Base-by-base conservation (phyloP, 805 yeast genomes). In the Dipodascus albidus region DNA sequence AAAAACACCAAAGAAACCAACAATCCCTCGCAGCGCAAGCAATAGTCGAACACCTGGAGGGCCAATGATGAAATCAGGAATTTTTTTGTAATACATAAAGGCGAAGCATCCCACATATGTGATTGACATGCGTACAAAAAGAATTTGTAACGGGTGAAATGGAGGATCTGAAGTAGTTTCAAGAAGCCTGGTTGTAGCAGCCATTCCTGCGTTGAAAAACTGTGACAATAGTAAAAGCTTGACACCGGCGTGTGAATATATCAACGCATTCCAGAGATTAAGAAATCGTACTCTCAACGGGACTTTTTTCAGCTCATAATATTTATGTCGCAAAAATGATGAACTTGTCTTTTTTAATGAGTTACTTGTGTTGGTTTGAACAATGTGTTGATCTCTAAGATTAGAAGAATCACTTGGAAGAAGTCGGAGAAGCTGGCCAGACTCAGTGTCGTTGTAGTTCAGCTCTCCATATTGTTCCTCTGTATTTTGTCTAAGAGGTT, bases 1-100 rank as follows among this genome's bases (percentile, higher is more conserved):
- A 62, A 83, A 83, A 3, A 88, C 95, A 2, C 96, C 95, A 54
- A 84, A 65, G 60, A 82, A 86, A 3, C 97, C 97, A 15, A 80
- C 73, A 1, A 75, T 50, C 0, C 96, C 96, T 56, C 96, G 72
- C 2, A 77, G 49, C 0, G 79, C 63, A 54, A 88, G 68, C 60
- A 78, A 72, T 51, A 65, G 61, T 14, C 96, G 70, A 41, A 80
- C 64, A 1, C 74, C 77, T 11, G 67, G 73, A 1, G 88, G 86
- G 0, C 96, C 96, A 57, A 81, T 76, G 1, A 91, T 84, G 11
- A 79, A 83, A 55, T 80, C 75, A 1, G 77, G 79, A 8, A 81
- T 79, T 55, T 72, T 71, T 24, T 76, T 72, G 51, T 71, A 59
- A 52, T 65, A 66, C 81, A 85, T 78, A 62, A 81, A 85, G 0